These are phyloP conservation scores for Pseudogymnoascus sp. DNA, from an alignment of 2,329 filamentous ascomycete species.

Conservation along the genomic window DNA sequence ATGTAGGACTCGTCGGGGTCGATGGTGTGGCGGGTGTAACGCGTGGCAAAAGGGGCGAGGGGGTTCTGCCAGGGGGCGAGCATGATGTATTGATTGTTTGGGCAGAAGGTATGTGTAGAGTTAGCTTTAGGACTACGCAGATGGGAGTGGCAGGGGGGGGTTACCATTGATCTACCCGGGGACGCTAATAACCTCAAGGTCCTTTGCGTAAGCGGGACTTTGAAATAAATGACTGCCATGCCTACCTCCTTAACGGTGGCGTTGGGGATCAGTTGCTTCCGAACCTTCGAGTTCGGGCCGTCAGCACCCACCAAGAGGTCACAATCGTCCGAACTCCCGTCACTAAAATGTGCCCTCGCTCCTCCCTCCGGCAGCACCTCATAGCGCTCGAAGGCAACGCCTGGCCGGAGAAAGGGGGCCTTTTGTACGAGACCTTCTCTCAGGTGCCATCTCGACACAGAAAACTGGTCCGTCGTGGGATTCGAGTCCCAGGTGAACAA, in stretches of 20 bases:
- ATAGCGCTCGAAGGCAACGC: constrained; percentile 13
- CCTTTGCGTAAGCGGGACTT: constrained; percentile 22
- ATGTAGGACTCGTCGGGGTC: constrained; percentile 24
- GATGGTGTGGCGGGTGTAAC: constrained; percentile 19
- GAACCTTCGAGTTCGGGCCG: constrained; percentile 86
- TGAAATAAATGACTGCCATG: constrained; percentile 26
- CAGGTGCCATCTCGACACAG: constrained; percentile 22
- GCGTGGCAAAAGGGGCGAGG: constrained; percentile 19
- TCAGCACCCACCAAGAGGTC: constrained; percentile 76
- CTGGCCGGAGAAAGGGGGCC: constrained; percentile 16
- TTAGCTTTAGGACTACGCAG: background rate
- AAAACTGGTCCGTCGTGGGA: constrained; percentile 22
- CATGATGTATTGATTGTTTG: constrained; percentile 24
- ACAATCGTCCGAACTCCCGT: constrained; percentile 10
- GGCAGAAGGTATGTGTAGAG: constrained; percentile 19
- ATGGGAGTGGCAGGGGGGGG: background rate
- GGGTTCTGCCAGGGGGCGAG: constrained; percentile 24
- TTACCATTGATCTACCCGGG: constrained; percentile 18
- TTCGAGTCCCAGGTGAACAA: constrained; percentile 23
- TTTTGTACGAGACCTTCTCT: constrained; percentile 21
- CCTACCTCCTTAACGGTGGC: constrained; percentile 17
- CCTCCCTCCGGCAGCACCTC: constrained; percentile 4
- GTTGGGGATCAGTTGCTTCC: constrained; percentile 31
- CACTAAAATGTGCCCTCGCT: constrained; percentile 11
- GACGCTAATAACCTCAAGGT: background rate